Evolutionary conservation across 208 protist genomes (phyloP).

Genomic region (Acanthamoeba healyi): DNA sequence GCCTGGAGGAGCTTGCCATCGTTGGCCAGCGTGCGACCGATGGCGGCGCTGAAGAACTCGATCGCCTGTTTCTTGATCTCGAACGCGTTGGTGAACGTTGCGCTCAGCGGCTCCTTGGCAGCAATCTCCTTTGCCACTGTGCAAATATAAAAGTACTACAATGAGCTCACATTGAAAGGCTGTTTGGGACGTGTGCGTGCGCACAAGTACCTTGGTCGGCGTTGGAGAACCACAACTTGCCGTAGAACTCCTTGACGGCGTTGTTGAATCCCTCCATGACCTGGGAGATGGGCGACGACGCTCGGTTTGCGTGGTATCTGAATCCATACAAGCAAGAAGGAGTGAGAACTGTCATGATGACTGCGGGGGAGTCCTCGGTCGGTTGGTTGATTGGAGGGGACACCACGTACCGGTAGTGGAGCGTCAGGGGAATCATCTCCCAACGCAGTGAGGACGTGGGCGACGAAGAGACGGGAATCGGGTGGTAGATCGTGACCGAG

Average conservation of each 20-base stretch:
- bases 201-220: neutral
- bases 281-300: slow-evolving; percentile 85
- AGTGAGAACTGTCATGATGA: neutral
- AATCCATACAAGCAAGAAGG: neutral
- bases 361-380: no score
- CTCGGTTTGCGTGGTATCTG: slow-evolving; percentile 76
- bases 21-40: slow-evolving; percentile 71
- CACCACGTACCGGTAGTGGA: slow-evolving; percentile 10
- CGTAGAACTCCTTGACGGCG: slow-evolving; percentile 87
- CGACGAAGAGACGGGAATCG: slow-evolving; percentile 49
- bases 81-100: slow-evolving; percentile 64
- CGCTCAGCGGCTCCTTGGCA: slow-evolving; percentile 48
- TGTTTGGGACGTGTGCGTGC: slow-evolving; percentile 18
- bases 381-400: no score
- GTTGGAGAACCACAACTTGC: slow-evolving; percentile 86
- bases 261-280: slow-evolving; percentile 79
- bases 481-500: slow-evolving; percentile 54
- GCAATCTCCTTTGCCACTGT: slow-evolving; percentile 40
- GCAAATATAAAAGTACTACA: no score
- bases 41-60: slow-evolving; percentile 83
- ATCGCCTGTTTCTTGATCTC: slow-evolving; percentile 81
- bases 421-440: slow-evolving; percentile 67
- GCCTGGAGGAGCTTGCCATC: slow-evolving; percentile 75
- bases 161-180: no score
- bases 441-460: slow-evolving; percentile 8